Evolutionary conservation across 2,329 filamentous ascomycete species (phyloP).

Genomic region (Pyrenophora seminiperda): DNA sequence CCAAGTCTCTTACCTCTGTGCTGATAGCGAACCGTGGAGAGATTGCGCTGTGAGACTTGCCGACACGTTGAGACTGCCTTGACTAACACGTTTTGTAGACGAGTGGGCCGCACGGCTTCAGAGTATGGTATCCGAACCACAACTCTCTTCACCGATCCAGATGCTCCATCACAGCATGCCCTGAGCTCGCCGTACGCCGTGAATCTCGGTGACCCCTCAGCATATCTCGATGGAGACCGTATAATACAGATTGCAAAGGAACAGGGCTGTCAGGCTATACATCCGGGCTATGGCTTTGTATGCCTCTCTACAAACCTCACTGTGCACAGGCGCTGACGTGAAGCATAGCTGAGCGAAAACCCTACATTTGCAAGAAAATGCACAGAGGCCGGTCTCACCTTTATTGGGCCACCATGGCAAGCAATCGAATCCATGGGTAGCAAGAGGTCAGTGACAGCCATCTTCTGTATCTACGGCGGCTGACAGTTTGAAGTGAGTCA

Average conservation of each 20-base stretch:
- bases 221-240: slow-evolving; percentile 90
- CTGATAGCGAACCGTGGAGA: slow-evolving; percentile 97
- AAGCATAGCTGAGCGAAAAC: slow-evolving; percentile 76
- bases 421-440: slow-evolving; percentile 86
- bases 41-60: slow-evolving; percentile 71
- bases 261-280: slow-evolving; percentile 85
- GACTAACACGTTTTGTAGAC: slow-evolving; percentile 50
- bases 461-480: neutral
- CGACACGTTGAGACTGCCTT: neutral
- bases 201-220: slow-evolving; percentile 79
- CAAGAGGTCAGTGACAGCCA: slow-evolving; percentile 65
- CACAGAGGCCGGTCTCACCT: slow-evolving; percentile 85
- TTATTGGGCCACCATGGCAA: slow-evolving; percentile 85
- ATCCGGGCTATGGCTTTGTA: slow-evolving; percentile 91
- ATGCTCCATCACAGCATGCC: slow-evolving; percentile 85
- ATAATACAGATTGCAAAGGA: slow-evolving; percentile 88
- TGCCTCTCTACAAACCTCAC: slow-evolving; percentile 16
- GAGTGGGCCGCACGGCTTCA: slow-evolving; percentile 86
- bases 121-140: slow-evolving; percentile 90
- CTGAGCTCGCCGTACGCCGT: slow-evolving; percentile 81
- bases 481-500: slow-evolving; percentile 60
- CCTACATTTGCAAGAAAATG: slow-evolving; percentile 86
- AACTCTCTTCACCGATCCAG: slow-evolving; percentile 92
- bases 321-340: slow-evolving; percentile 15
- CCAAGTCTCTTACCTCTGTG: slow-evolving; percentile 69